phyloP scores from a whole-genome alignment of 352 stramenopile genomes.

The Lagenidium giganteum region DNA sequence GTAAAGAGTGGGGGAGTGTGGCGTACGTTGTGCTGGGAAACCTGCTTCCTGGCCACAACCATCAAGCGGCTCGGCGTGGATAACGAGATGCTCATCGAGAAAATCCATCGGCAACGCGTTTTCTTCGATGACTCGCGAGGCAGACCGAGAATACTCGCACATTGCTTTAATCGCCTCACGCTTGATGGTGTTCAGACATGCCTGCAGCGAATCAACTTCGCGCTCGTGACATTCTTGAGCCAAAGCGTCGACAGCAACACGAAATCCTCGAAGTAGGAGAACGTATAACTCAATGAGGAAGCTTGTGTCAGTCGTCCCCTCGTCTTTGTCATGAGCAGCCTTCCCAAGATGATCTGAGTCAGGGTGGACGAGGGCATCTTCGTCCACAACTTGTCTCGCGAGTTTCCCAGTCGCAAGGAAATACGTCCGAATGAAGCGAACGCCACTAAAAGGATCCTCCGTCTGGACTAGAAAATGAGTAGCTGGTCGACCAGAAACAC shows the following conservation, averaged over 20 bases:
- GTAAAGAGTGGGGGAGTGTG: neutral
- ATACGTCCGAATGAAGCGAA: constrained; percentile 59
- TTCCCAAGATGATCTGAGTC: constrained; percentile 10
- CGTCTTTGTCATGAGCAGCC: constrained; percentile 6
- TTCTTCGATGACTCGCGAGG: constrained; percentile 14
- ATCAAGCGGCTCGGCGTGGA: constrained; percentile 40
- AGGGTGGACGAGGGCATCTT: constrained; percentile 51
- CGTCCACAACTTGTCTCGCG: constrained; percentile 41
- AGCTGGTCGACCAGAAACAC: constrained; percentile 13
- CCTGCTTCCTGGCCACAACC: constrained; percentile 23
- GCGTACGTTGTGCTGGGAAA: constrained; percentile 15
- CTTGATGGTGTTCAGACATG: constrained; percentile 6
- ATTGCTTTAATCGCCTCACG: constrained; percentile 6
- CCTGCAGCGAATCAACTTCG: neutral
- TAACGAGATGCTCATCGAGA: constrained; percentile 27
- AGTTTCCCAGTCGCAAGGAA: constrained; percentile 58
- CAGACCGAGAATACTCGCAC: constrained; percentile 7
- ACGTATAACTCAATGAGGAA: constrained; percentile 33
- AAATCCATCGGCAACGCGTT: constrained; percentile 20
- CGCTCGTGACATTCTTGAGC: neutral
- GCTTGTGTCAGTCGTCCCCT: constrained; percentile 15
- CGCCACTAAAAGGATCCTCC: constrained; percentile 68
- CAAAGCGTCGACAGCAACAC: constrained; percentile 15
- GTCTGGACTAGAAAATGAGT: constrained; percentile 65
- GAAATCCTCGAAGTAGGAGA: constrained; percentile 36